Evolutionary conservation across 164 flowering plant genomes (phyloP).

Genomic region (Berberis thunbergii): DNA sequence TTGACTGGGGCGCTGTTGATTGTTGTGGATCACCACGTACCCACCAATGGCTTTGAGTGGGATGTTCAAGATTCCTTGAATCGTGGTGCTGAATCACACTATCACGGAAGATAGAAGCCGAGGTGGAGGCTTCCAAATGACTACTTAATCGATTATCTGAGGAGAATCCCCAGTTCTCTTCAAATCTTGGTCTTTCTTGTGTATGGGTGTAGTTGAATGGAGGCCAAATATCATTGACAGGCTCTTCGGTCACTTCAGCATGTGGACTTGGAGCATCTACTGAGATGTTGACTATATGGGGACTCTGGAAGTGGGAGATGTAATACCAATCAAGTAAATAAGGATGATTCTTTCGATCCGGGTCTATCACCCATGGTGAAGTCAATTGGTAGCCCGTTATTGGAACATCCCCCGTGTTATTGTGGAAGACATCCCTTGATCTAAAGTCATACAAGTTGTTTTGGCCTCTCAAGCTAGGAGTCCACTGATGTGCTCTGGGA

Average conservation of each 20-base stretch:
- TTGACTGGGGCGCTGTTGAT: conserved; percentile 30
- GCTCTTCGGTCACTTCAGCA: conserved; percentile 17
- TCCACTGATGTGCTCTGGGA: conserved; percentile 27
- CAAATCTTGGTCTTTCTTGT: conserved; percentile 14
- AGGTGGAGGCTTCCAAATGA: conserved; percentile 65
- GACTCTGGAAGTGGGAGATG: conserved; percentile 23
- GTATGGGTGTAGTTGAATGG: conserved; percentile 4
- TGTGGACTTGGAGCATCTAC: conserved; percentile 13
- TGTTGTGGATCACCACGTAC: conserved; percentile 30
- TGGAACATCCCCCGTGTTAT: conserved; percentile 13
- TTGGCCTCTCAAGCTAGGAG: conserved; percentile 25
- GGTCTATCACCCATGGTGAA: conserved; percentile 53
- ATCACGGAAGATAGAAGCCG: conserved; percentile 45
- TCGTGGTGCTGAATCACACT: conserved; percentile 49
- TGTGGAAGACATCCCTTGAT: conserved; percentile 29
- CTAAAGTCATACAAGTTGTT: conserved; percentile 6
- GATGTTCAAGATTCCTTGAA: conserved; percentile 10
- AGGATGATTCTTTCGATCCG: conserved; percentile 47
- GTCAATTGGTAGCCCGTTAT: conserved; percentile 29
- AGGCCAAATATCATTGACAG: conserved; percentile 24
- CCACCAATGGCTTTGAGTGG: conserved; percentile 73
- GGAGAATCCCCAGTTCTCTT: conserved; percentile 36
- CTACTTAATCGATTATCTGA: conserved; percentile 34
- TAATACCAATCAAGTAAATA: conserved; percentile 93
- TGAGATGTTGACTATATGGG: conserved; percentile 8